These are phyloP conservation scores for Penicillium dipodomyicola DNA, from an alignment of 495 filamentous ascomycete genomes.

Conservation along the genomic window DNA sequence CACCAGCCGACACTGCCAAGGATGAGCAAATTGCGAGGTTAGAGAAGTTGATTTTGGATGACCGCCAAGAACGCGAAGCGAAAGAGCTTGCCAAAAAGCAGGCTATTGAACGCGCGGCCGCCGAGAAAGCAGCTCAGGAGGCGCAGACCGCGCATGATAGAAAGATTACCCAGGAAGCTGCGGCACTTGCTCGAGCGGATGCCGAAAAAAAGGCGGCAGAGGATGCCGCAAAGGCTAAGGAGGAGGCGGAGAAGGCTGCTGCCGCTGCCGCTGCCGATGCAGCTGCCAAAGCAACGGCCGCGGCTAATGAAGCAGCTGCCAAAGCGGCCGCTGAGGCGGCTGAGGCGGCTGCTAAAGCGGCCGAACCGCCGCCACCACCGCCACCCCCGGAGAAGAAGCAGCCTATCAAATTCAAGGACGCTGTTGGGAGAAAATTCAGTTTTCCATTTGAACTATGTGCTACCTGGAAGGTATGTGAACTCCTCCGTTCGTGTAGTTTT, in stretches of 20 bases:
- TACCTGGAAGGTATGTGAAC: conserved; percentile 70
- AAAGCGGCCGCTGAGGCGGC: conserved; percentile 15
- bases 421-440: conserved; percentile 79
- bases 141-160: conserved; percentile 47
- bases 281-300: conserved; percentile 13
- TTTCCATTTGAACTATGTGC: conserved; percentile 79
- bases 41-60: conserved; percentile 53
- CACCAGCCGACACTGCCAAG: conserved; percentile 37
- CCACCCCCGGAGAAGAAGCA: conserved; percentile 52
- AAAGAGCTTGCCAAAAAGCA: conserved; percentile 44
- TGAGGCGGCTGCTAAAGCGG: conserved; percentile 17
- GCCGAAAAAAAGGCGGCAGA: conserved; percentile 27
- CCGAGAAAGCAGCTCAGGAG: conserved; percentile 52
- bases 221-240: conserved; percentile 26
- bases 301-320: conserved; percentile 17
- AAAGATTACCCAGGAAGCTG: conserved; percentile 42
- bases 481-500: neutral
- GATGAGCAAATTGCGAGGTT: conserved; percentile 53
- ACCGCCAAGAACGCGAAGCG: conserved; percentile 43
- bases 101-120: conserved; percentile 45
- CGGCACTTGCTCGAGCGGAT: conserved; percentile 42
- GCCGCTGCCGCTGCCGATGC: conserved; percentile 14
- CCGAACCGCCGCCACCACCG: conserved; percentile 31
- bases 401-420: conserved; percentile 82
- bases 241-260: conserved; percentile 31